phyloP scores from a whole-genome alignment of 2,329 filamentous ascomycete species.

The Colletotrichum sp. region DNA sequence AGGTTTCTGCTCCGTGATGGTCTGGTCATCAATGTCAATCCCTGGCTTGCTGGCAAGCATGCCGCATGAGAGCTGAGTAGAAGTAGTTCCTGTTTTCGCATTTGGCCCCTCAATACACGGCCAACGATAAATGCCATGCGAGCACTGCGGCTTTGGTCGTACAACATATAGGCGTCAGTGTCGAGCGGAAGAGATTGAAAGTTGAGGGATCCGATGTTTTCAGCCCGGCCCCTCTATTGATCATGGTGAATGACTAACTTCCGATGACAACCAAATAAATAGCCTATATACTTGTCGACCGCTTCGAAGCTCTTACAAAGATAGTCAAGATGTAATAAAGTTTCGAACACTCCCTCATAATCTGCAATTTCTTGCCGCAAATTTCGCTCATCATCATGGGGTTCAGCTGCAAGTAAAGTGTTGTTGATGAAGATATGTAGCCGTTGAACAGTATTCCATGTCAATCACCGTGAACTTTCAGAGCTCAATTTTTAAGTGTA shows the following conservation, averaged over 20 bases:
- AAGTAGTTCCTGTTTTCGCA: background rate
- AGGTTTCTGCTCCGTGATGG: background rate
- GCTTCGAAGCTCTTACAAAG: background rate
- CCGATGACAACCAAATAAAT: background rate
- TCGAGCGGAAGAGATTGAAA: background rate
- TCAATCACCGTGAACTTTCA: background rate
- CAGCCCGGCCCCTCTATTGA: background rate
- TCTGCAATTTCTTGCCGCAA: background rate
- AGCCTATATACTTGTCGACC: background rate
- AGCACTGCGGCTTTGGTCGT: background rate
- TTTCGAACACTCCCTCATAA: background rate
- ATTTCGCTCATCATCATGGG: accelerated
- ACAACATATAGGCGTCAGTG: background rate
- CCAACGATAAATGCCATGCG: background rate
- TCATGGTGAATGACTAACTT: background rate
- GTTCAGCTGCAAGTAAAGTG: background rate
- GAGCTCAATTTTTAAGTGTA: accelerated
- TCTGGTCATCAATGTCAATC: background rate
- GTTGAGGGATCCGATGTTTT: background rate
- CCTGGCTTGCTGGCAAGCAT: background rate
- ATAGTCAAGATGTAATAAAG: background rate
- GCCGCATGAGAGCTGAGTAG: background rate
- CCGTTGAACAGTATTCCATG: background rate
- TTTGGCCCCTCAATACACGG: background rate
- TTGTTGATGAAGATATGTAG: background rate